Evolutionary conservation across 345 rosid genomes (phyloP).

Genomic region (Citrus australasica): DNA sequence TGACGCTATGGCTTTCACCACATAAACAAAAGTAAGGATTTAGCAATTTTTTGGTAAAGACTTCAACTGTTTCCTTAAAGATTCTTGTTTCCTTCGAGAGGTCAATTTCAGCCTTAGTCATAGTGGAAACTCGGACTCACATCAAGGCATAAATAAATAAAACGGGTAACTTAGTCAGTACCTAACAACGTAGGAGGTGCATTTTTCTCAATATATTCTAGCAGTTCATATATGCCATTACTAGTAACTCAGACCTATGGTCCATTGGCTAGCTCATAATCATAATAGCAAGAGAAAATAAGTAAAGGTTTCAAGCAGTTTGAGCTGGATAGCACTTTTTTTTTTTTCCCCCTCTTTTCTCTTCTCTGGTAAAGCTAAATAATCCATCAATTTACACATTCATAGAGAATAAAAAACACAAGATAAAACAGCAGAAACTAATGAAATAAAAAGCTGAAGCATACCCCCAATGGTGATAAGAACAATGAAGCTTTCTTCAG

Average conservation of each 20-base stretch:
- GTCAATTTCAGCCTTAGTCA: background rate
- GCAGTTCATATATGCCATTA: background rate
- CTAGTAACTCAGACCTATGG: background rate
- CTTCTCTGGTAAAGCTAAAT: background rate
- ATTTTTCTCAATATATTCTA: background rate
- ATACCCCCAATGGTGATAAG: conserved; percentile 13
- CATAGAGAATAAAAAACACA: background rate
- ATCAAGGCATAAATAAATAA: background rate
- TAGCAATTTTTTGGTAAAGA: background rate
- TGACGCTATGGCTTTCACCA: background rate
- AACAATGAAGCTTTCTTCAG: conserved; percentile 6
- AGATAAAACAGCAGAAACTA: background rate
- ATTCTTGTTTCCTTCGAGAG: background rate
- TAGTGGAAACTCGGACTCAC: background rate
- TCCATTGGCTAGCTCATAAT: background rate
- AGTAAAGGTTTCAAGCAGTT: background rate
- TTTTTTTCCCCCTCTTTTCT: background rate
- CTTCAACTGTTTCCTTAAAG: background rate
- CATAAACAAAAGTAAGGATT: background rate
- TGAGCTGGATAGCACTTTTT: background rate
- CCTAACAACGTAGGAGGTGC: background rate
- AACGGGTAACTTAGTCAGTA: background rate
- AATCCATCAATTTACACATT: background rate
- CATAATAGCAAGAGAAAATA: background rate
- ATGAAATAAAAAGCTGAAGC: conserved; percentile 4